A percentile compares a stretch with the other conserved stretches of the same genome.
These are phyloP conservation scores for Kodamaea hsintzibuensis DNA, from an alignment of 805 yeast genomes.

Conservation along the genomic window DNA sequence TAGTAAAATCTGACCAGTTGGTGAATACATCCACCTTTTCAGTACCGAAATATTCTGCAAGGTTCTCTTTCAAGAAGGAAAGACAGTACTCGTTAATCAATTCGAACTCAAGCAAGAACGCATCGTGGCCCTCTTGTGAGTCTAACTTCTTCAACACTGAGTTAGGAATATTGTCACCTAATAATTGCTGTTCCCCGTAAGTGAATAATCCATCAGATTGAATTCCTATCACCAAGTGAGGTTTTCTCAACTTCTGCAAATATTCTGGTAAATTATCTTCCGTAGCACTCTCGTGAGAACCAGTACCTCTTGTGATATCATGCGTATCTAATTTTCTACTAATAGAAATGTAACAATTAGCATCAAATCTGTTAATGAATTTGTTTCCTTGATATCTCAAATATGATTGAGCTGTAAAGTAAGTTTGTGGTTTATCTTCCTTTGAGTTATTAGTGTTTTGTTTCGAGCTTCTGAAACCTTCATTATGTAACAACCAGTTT, in stretches of 20 bases:
- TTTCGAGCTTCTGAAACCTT: conserved; percentile 53
- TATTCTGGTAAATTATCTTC: conserved; percentile 46
- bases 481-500: conserved; percentile 84
- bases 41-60: conserved; percentile 57
- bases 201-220: conserved; percentile 93
- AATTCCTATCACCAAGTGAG: conserved; percentile 85
- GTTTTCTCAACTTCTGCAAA: conserved; percentile 62
- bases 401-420: conserved; percentile 94
- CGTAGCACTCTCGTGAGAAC: conserved; percentile 38
- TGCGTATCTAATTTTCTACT: conserved; percentile 94
- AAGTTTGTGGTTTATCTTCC: conserved; percentile 48
- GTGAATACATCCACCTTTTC: conserved; percentile 42
- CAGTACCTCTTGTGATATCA: conserved; percentile 81
- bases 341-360: conserved; percentile 93
- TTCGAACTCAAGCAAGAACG: conserved; percentile 86
- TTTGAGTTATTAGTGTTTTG: conserved; percentile 13
- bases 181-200: conserved; percentile 81
- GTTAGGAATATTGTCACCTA: conserved; percentile 74
- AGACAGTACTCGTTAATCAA: conserved; percentile 71
- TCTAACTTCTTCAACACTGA: conserved; percentile 68
- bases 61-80: conserved; percentile 59
- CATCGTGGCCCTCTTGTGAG: conserved; percentile 98
- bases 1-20: conserved; percentile 43
- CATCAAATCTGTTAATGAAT: conserved; percentile 87
- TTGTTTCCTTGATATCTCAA: conserved; percentile 92